Base-by-base conservation (phyloP, 768 basidiomycete species). In the Omphalotus guepiniiformis region DNA sequence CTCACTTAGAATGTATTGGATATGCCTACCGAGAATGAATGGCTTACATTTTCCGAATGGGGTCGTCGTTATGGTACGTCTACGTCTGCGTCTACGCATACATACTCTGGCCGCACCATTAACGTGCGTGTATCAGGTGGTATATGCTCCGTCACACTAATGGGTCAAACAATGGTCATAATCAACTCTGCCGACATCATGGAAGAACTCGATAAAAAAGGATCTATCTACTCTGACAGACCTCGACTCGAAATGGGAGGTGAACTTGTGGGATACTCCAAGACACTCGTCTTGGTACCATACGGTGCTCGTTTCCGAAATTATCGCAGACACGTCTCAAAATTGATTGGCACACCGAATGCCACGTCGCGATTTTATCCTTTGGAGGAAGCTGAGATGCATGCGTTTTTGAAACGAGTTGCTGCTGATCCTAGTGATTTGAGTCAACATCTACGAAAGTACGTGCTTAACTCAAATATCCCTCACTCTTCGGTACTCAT, bases 1-100 rank as follows among this genome's bases (percentile, higher is more conserved):
- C 22, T 26, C 15, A 15, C 13, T 9, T 37, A 78, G 75, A 81
- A 76, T 63, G 60, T 75, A 11, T 56, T 68, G 16, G 69, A 75
- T 43, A 69, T 79, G 67, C 73, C 79, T 0, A 51, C 58, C 0
- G 52, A 61, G 22, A 65, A 70, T 34, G 70, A 70, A 26, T 80
- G 78, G 77, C 53, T 74, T 19, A 71, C 66, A 1, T 79, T 70
- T 50, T 61, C 76, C 4, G 69, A 78, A 35, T 74, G 79, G 73
- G 73, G 77, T 2, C 61, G 63, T n/a, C 72, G 72, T 62, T 82
- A 71, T 52, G 79, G 80, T 73, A 38, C 1, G 68, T 56, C 6
- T 19, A 2, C 18, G 21, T 9, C 39, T 18, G n/a, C 16, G 32
- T 12, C 35, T 36, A 42, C 42, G 47, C 21, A 19, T 29, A 28